phyloP scores from a whole-genome alignment of 306 rosid species.

The Prunus davidiana region DNA sequence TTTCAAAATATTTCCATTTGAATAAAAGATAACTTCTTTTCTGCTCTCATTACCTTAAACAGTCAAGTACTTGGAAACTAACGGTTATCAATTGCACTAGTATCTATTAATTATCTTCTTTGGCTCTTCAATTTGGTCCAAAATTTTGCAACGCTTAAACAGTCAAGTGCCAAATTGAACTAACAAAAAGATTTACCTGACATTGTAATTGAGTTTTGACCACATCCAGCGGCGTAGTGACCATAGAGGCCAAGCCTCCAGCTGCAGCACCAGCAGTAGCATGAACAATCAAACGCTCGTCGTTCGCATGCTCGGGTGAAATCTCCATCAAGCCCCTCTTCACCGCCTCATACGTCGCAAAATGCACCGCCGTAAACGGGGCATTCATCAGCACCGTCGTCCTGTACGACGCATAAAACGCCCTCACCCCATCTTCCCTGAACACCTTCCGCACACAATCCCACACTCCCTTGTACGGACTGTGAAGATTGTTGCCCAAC shows the following conservation, averaged over 20 bases:
- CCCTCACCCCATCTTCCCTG: slow-evolving; percentile 66
- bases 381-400: slow-evolving; percentile 84
- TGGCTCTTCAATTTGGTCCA: neutral
- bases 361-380: slow-evolving; percentile 74
- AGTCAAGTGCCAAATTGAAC: neutral
- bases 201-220: slow-evolving; percentile 81
- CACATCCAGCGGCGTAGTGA: slow-evolving; percentile 81
- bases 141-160: neutral
- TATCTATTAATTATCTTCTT: neutral
- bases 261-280: slow-evolving; percentile 84
- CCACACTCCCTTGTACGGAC: slow-evolving; percentile 68
- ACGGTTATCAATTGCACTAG: neutral
- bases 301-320: slow-evolving; percentile 52
- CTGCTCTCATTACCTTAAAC: too few relatives aligned
- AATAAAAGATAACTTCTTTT: too few relatives aligned
- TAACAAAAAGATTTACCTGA: slow-evolving; percentile 40
- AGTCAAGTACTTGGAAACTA: too few relatives aligned
- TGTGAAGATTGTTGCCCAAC: slow-evolving; percentile 57
- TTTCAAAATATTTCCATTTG: too few relatives aligned
- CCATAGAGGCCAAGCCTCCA: slow-evolving; percentile 62
- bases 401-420: slow-evolving; percentile 78
- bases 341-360: slow-evolving; percentile 59
- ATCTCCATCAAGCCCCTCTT: slow-evolving; percentile 52
- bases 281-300: slow-evolving; percentile 59
- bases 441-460: slow-evolving; percentile 67